Evolutionary conservation across 2,329 filamentous ascomycete genomes (phyloP).

Genomic region (Epichloe scottii): DNA sequence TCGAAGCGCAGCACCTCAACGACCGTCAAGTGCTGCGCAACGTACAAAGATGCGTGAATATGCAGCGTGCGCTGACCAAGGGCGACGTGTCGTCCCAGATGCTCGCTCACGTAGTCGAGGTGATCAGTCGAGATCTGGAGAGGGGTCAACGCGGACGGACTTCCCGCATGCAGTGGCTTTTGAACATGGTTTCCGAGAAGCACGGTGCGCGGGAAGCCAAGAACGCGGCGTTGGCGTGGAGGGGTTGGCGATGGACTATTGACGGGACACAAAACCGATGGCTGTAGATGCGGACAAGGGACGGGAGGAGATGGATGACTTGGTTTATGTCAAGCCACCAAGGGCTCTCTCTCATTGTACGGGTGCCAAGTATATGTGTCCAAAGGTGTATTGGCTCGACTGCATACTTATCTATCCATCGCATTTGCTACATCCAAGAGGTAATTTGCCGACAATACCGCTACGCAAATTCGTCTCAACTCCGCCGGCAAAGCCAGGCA

Average conservation of each 20-base stretch:
- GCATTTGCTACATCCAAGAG: neutral
- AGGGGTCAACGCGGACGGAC: constrained; percentile 20
- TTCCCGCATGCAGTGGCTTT: constrained; percentile 18
- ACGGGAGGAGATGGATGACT: too few relatives aligned
- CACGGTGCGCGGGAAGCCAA: constrained; percentile 11
- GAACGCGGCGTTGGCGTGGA: constrained; percentile 8
- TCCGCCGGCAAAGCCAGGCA: too few relatives aligned
- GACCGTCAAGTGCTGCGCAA: constrained; percentile 19
- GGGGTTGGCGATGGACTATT: constrained; percentile 15
- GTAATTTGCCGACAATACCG: too few relatives aligned
- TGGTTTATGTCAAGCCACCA: too few relatives aligned
- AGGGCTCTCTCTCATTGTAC: too few relatives aligned
- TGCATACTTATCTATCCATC: neutral
- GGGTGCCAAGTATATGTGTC: too few relatives aligned
- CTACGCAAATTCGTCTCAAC: too few relatives aligned
- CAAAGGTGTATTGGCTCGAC: too few relatives aligned
- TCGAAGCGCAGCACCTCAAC: constrained; percentile 15
- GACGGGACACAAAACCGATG: neutral
- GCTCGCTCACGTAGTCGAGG: constrained; percentile 15
- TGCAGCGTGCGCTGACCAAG: constrained; percentile 13
- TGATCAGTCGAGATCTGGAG: constrained; percentile 22
- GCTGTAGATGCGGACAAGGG: neutral
- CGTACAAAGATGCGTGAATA: constrained; percentile 15
- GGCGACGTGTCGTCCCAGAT: constrained; percentile 14
- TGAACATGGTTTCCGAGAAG: constrained; percentile 13